Evolutionary conservation across 106 monocot genomes (phyloP).

Genomic region (Dactylorhiza incarnata): DNA sequence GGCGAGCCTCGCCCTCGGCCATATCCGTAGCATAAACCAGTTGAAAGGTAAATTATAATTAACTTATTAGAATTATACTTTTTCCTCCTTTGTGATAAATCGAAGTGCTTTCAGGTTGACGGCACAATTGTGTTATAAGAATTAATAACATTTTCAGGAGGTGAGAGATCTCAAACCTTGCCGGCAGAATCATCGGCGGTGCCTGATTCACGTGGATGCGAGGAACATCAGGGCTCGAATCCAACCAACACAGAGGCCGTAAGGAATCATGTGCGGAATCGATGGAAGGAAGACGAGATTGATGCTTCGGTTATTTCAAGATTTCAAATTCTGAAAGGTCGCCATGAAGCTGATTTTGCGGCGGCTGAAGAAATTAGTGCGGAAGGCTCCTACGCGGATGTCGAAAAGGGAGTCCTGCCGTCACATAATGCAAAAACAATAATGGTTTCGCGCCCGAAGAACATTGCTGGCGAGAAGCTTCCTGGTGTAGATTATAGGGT

Average conservation of each 20-base stretch:
- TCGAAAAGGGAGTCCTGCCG: background rate
- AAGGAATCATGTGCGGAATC: background rate
- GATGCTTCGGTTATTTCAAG: constrained; percentile 1
- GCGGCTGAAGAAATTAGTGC: background rate
- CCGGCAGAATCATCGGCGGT: background rate
- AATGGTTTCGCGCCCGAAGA: background rate
- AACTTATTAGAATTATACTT: background rate
- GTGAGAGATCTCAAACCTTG: background rate
- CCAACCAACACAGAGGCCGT: too few species aligned
- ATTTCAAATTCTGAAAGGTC: constrained; percentile 1
- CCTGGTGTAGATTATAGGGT: background rate
- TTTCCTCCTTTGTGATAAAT: background rate
- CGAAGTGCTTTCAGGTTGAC: too few species aligned
- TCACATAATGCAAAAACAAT: background rate
- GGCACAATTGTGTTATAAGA: background rate
- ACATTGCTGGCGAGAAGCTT: background rate
- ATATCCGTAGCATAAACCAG: too few species aligned
- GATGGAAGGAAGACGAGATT: background rate
- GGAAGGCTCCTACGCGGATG: background rate
- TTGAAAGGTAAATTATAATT: too few species aligned
- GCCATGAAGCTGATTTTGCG: background rate
- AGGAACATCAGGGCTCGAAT: background rate
- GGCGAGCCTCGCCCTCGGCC: too few species aligned
- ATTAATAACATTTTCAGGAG: background rate
- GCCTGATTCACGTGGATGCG: background rate